Percentiles rank a stretch among this genome's conserved stretches.
These are phyloP conservation scores for Litsea cubeba DNA, from an alignment of 164 flowering plant genomes.

Conservation along the genomic window DNA sequence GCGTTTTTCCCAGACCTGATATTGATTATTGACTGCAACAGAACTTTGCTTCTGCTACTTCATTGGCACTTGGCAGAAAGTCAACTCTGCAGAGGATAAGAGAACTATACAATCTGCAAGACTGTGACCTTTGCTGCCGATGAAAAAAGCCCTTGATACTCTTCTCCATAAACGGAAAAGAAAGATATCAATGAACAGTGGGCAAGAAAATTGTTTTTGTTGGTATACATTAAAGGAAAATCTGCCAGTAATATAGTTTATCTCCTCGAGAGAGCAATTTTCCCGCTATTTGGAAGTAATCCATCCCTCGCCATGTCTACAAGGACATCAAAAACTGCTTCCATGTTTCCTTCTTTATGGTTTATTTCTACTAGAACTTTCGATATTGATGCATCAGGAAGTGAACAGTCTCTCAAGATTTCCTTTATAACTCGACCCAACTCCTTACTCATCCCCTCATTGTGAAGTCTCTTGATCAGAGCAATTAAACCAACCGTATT, in stretches of 20 bases:
- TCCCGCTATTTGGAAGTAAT: conserved; percentile 63
- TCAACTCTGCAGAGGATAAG: background rate
- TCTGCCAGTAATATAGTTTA: background rate
- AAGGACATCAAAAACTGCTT: conserved; percentile 57
- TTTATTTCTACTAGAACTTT: conserved; percentile 70
- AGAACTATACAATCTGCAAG: background rate
- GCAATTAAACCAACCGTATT: conserved; percentile 55
- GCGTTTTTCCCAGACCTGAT: background rate
- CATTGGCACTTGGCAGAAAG: background rate
- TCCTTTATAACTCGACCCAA: conserved; percentile 39
- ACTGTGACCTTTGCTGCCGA: background rate
- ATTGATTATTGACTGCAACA: too few species aligned
- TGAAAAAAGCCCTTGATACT: background rate
- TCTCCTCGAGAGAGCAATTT: conserved; percentile 11
- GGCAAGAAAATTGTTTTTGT: background rate
- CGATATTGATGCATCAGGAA: conserved; percentile 63
- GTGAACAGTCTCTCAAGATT: conserved; percentile 45
- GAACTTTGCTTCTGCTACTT: background rate
- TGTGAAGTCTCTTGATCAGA: conserved; percentile 49
- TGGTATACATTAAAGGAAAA: background rate
- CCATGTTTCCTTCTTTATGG: conserved; percentile 76
- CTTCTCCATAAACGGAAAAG: background rate
- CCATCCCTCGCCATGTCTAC: conserved; percentile 78
- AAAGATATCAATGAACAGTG: background rate
- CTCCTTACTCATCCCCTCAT: conserved; percentile 55